Evolutionary conservation across 257 asterid species (phyloP).

Genomic region (Fraxinus excelsior): DNA sequence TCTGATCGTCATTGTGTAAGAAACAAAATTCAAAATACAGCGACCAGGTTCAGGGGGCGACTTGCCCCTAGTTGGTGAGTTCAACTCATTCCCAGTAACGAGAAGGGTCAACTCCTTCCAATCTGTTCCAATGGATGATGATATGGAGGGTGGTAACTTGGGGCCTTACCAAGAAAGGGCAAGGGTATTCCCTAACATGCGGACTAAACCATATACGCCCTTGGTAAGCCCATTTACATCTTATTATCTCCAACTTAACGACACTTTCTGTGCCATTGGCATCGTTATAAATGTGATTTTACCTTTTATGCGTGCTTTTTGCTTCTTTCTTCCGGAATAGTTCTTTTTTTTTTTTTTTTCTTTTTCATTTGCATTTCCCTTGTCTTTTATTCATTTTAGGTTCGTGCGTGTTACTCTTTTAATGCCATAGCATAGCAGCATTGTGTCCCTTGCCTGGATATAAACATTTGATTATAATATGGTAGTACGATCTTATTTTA

Average conservation of each 20-base stretch:
- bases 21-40: slow-evolving; percentile 53
- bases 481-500: neutral
- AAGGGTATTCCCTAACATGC: slow-evolving; percentile 87
- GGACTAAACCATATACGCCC: slow-evolving; percentile 77
- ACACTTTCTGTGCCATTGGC: neutral
- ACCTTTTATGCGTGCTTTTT: neutral
- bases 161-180: slow-evolving; percentile 77
- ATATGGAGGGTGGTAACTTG: slow-evolving; percentile 80
- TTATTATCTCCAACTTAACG: neutral
- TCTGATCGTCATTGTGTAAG: slow-evolving; percentile 15
- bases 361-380: slow-evolving; percentile 18
- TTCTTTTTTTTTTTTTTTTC: neutral
- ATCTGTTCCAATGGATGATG: slow-evolving; percentile 83
- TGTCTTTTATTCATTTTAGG: neutral
- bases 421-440: neutral
- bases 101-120: slow-evolving; percentile 84
- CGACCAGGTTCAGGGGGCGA: slow-evolving; percentile 90
- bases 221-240: slow-evolving; percentile 53
- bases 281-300: slow-evolving; percentile 2
- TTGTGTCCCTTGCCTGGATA: neutral
- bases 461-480: neutral
- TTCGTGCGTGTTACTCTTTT: neutral
- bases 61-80: slow-evolving; percentile 75
- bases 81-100: slow-evolving; percentile 61
- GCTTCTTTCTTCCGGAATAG: neutral